Evolutionary conservation across 164 flowering plant genomes (phyloP).

Genomic region (Tetracentron sinense): DNA sequence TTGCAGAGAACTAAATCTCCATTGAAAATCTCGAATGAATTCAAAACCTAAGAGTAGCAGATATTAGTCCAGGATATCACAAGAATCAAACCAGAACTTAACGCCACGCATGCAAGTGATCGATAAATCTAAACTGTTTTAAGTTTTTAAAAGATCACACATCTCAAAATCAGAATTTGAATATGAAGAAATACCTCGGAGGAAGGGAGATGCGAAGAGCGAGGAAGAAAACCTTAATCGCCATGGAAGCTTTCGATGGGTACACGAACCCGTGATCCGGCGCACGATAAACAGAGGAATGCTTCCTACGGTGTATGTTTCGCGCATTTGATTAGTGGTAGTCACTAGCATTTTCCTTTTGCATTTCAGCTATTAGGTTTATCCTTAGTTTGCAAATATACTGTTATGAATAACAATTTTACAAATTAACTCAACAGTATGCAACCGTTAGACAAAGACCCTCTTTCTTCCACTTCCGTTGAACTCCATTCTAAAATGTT

Average conservation of each 20-base stretch:
- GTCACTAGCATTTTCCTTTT: no score
- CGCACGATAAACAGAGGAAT: not conserved
- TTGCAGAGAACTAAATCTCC: not conserved
- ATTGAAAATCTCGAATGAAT: not conserved
- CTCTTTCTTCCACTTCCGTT: no score
- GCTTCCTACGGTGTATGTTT: no score
- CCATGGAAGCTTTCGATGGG: slow-evolving; percentile 12
- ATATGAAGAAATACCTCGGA: slow-evolving; percentile 41
- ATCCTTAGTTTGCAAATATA: no score
- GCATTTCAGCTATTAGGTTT: no score
- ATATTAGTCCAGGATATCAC: not conserved
- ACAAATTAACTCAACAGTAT: no score
- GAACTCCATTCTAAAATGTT: no score
- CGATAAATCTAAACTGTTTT: not conserved
- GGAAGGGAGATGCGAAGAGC: slow-evolving; percentile 62
- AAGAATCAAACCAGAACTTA: not conserved
- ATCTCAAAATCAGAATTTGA: slow-evolving; percentile 19
- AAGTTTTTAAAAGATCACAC: slow-evolving; percentile 18
- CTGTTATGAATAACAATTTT: no score
- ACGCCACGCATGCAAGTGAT: not conserved
- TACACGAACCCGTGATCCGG: not conserved
- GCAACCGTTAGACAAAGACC: no score
- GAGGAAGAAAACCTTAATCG: slow-evolving; percentile 62
- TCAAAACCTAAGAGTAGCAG: not conserved
- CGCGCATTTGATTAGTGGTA: no score